Conservation (phyloP, 2,329 filamentous ascomycete genomes). For the Sporothrix schenckii region DNA sequence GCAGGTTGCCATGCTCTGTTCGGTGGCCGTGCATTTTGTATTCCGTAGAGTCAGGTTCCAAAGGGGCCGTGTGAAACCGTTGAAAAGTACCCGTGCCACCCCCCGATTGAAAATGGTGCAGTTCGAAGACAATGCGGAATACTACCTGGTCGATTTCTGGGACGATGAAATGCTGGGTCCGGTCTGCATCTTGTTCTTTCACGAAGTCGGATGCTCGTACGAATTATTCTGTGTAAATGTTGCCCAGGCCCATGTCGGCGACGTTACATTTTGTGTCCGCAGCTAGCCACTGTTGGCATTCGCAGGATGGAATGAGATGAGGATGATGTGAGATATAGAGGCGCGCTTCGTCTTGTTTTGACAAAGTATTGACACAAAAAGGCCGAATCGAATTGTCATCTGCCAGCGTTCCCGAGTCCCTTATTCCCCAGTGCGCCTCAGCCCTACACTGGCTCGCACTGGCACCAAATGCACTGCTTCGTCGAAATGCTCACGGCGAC, state of each 20-base stretch:
- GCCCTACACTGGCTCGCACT: background rate
- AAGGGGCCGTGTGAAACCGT: background rate
- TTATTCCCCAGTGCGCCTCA: background rate
- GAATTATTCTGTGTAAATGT: background rate
- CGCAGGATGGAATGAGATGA: background rate
- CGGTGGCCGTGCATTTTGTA: background rate
- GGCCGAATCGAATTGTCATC: too few species aligned
- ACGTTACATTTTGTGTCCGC: background rate
- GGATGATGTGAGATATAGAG: conserved; percentile 4
- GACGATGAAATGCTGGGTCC: background rate
- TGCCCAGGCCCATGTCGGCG: background rate
- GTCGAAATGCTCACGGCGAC: background rate
- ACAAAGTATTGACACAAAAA: too few species aligned
- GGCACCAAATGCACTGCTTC: background rate
- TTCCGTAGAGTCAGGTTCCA: background rate
- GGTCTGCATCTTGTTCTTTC: background rate
- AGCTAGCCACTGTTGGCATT: background rate
- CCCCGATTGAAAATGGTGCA: conserved; percentile 5
- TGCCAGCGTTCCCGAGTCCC: background rate
- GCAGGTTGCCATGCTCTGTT: too few species aligned
- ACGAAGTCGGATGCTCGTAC: conserved; percentile 14
- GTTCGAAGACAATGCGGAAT: background rate
- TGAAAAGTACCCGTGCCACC: conserved; percentile 4
- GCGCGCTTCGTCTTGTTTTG: background rate
- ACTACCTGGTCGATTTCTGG: background rate